phyloP scores from a whole-genome alignment of 768 basidiomycete species.

The Postia placenta region DNA sequence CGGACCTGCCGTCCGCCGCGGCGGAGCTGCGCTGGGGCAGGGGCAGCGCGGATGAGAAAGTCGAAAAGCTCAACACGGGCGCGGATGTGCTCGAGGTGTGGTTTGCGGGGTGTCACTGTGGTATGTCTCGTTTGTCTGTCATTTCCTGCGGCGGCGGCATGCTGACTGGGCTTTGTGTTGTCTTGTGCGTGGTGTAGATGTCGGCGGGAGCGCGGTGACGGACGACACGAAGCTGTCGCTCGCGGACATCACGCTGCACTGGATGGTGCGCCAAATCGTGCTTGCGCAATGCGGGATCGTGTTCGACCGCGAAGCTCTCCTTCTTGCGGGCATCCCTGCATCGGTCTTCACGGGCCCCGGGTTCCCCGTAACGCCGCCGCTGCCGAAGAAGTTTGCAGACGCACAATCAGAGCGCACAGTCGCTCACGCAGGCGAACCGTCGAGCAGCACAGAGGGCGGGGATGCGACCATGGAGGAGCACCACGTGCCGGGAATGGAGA shows the following conservation, averaged over 20 bases:
- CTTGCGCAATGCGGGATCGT: conserved; percentile 50
- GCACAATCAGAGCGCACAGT: background rate
- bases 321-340: conserved; percentile 33
- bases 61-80: conserved; percentile 1
- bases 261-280: conserved; percentile 73
- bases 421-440: background rate
- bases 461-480: background rate
- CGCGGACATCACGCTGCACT: conserved; percentile 58
- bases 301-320: conserved; percentile 48
- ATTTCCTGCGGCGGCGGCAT: no score
- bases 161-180: background rate
- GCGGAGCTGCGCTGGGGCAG: background rate
- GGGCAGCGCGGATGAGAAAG: background rate
- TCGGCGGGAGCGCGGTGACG: conserved; percentile 58
- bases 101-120: conserved; percentile 70
- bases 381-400: background rate
- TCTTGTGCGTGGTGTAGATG: no score
- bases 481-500: conserved; percentile 11
- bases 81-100: conserved; percentile 72
- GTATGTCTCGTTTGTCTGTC: conserved; percentile 31
- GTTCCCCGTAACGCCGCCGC: conserved; percentile 10
- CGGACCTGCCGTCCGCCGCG: background rate
- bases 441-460: background rate
- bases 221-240: conserved; percentile 40
- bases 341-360: conserved; percentile 13